Conservation (phyloP, 2,329 filamentous ascomycete genomes). For the Xylaria arbuscula region DNA sequence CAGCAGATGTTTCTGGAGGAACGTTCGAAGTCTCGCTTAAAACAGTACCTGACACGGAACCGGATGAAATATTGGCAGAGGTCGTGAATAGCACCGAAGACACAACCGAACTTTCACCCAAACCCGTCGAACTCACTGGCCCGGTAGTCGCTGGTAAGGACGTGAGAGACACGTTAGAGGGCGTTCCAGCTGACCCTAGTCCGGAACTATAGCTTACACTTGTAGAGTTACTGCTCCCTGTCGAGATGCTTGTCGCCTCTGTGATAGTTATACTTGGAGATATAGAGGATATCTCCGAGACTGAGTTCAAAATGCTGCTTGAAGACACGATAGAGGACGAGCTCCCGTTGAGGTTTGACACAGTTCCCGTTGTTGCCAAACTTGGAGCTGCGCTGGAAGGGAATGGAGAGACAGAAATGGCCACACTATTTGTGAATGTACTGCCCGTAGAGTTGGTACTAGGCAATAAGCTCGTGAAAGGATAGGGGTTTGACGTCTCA, state of each 20-base stretch:
- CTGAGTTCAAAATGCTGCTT: not conserved
- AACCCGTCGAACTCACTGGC: not conserved
- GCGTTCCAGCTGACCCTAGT: not conserved
- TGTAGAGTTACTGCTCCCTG: not conserved
- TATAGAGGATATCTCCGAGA: not conserved
- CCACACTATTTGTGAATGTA: constrained; percentile 15
- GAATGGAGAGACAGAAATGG: not conserved
- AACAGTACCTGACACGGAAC: not conserved
- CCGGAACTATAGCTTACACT: constrained; percentile 8
- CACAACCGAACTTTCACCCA: not conserved
- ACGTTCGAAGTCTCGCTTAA: not conserved
- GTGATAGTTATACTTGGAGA: not conserved
- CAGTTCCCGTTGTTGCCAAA: constrained; percentile 6
- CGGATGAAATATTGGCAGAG: not conserved
- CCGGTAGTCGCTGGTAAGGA: not conserved
- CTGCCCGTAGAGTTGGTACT: constrained; percentile 4
- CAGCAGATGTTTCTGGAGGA: not conserved
- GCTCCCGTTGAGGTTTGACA: not conserved
- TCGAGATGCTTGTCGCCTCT: not conserved
- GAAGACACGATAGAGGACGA: constrained; percentile 6
- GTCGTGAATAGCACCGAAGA: constrained; percentile 11
- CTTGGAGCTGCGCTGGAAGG: constrained; percentile 16
- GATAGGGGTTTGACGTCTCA: constrained; percentile 2
- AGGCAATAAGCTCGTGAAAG: constrained; percentile 23
- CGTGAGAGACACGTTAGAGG: constrained; percentile 16